Conservation (phyloP, 768 basidiomycete genomes). For the Austroboletus eburneus region DNA sequence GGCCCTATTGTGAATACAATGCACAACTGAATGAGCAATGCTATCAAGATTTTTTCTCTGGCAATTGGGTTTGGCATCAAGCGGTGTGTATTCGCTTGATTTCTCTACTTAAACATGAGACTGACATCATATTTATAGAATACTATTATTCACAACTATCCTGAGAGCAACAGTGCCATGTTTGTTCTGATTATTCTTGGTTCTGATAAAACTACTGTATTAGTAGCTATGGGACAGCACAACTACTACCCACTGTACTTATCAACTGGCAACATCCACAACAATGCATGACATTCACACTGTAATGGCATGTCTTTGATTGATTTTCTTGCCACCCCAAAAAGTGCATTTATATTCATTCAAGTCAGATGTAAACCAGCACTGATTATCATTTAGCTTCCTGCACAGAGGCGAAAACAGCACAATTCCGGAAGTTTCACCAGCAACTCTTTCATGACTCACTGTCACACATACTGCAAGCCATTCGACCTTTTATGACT, state of each 20-base stretch:
- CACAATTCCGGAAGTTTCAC: neutral
- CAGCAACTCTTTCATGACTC: neutral
- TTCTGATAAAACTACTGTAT: neutral
- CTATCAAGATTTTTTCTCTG: neutral
- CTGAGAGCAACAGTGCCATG: neutral
- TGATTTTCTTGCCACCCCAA: neutral
- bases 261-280: neutral
- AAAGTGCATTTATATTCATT: neutral
- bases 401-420: no score
- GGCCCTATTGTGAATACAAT: neutral
- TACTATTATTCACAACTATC: no score
- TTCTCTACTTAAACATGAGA: no score
- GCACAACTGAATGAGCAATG: neutral
- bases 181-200: neutral
- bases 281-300: neutral
- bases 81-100: neutral
- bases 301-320: neutral
- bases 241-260: neutral
- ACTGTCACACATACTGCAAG: neutral
- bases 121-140: no score
- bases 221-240: neutral
- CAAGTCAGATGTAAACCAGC: no score
- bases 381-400: no score
- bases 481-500: neutral
- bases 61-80: neutral